Conservation (phyloP, 2,329 filamentous ascomycete species). For the Neonectria magnoliae region DNA sequence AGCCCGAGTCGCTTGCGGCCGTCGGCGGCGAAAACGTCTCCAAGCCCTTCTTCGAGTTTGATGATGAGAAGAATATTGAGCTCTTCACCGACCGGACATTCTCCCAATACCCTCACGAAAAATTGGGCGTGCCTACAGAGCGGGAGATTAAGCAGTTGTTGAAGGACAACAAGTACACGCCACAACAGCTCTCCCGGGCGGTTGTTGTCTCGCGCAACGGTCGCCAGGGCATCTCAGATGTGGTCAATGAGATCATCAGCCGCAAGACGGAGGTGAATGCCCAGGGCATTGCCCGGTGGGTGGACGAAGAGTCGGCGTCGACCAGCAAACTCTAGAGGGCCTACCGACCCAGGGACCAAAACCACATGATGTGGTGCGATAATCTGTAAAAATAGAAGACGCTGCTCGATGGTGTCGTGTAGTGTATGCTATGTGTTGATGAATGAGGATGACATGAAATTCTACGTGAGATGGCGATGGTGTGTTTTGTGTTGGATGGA, state of each 20-base stretch:
- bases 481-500: slow-evolving; percentile 12
- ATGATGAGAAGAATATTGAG: slow-evolving; percentile 58
- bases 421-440: slow-evolving; percentile 41
- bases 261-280: slow-evolving; percentile 66
- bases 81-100: slow-evolving; percentile 74
- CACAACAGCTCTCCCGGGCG: slow-evolving; percentile 68
- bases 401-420: slow-evolving; percentile 30
- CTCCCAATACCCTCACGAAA: slow-evolving; percentile 74
- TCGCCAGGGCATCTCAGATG: slow-evolving; percentile 75
- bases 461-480: slow-evolving; percentile 18
- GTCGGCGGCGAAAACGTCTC: slow-evolving; percentile 65
- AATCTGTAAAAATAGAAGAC: slow-evolving; percentile 43
- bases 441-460: slow-evolving; percentile 36
- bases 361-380: slow-evolving; percentile 18
- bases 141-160: slow-evolving; percentile 62
- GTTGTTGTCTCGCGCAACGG: slow-evolving; percentile 68
- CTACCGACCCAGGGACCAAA: slow-evolving; percentile 8
- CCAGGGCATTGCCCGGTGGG: slow-evolving; percentile 56
- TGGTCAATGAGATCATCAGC: slow-evolving; percentile 74
- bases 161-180: slow-evolving; percentile 50
- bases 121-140: slow-evolving; percentile 81
- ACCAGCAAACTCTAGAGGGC: slow-evolving; percentile 47
- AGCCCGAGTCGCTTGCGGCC: slow-evolving; percentile 76
- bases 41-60: slow-evolving; percentile 74
- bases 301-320: slow-evolving; percentile 41